Base-by-base conservation (phyloP, 225 moss, liverwort and hornwort species). In the Physcomitrium patens region DNA sequence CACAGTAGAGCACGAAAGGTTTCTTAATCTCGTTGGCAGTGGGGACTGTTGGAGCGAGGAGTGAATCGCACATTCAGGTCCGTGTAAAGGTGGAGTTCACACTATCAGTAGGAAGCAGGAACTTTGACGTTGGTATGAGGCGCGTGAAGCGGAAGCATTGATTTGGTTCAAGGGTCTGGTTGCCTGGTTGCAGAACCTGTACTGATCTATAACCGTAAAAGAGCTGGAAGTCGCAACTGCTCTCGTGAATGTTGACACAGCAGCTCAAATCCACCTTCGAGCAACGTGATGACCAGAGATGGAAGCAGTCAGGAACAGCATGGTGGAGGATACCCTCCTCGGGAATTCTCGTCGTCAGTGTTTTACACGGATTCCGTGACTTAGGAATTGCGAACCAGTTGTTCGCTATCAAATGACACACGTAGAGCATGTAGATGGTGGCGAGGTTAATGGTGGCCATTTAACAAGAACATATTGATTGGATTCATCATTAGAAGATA, bases 1-100 rank as follows among this genome's bases (percentile, higher is more conserved):
- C 78, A 85, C 81, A 85, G 85, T 76, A 85, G 85, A 79, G 85
- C 85, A 85, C 81, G 85, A 85, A 82, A 76, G 63, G n/a, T 24
- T 17, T 60, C n/a, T 60, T 26, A 49, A 49, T 49, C 11, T 3
- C 11, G 48, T 31, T 60, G 60, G 28, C 60, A 60, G 31, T 37
- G 2, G 31, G 13, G 28, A 31, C 48, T 49, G 48, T 49, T 49
- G 48, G 20, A 10, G 60, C 18, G 12, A 17, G 18, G 31, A 37
- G 31, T 37, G 31, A 37, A 37, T 1, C 31, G 7, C 31, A 37
- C 31, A 37, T 37, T 37, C 31, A 3, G 31, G 31, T 37, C 31
- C 31, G 31, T 37, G 31, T 37, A 37, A 2, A 2, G 31, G 31
- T 37, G 31, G 31, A 37, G 31, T 37, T 37, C 31, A 37, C 31